Base-by-base conservation (phyloP, 257 asterid genomes). In the Rhazya stricta region DNA sequence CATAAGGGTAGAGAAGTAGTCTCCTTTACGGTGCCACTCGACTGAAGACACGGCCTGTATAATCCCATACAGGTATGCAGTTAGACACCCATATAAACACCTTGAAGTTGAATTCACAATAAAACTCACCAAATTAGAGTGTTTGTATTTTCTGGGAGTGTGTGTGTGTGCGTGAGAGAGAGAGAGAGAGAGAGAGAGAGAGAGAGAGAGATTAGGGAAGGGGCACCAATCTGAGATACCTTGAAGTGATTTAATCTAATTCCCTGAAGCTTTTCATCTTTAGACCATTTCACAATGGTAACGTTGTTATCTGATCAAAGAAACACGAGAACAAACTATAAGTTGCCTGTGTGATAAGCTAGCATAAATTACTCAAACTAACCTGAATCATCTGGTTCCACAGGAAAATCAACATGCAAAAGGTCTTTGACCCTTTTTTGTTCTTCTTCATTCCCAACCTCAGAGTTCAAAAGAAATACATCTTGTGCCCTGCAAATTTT, bases 1-100 rank as follows among this genome's bases (percentile, higher is more conserved):
- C 94, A 89, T 84, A 56, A 92, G 90, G 36, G 94, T 83, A 46
- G 99, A 89, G 77, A 95, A 86, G 85, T 92, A 92, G 83, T 92
- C 98, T 81, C 99, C 99, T 84, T 85, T 90, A 46, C 99, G 96
- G 83, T 95, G 98, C 99, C 99, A 95, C 72, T 92, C 98, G 78
- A 95, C 89, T 72, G 94, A 91, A 63, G 91, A 83, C 43, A 95
- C 98, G 72, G 90, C 68, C 99, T 95, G 96, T 87, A 73, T 18
- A 82, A 80, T 56, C 74, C 79, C 79, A 77, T 29, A 71, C 77
- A 30, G 46, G 37, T 45, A 80, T 78, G 39, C 36, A 51, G 48
- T 76, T 67, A 80, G 77, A 69, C 21, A 72, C 70, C 65, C 42
- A 32, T 18, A 36, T 19, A 54, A 74, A 57, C 25, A 65, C 69